phyloP scores from a whole-genome alignment of 345 rosid species.

The Eucalyptus cloeziana region DNA sequence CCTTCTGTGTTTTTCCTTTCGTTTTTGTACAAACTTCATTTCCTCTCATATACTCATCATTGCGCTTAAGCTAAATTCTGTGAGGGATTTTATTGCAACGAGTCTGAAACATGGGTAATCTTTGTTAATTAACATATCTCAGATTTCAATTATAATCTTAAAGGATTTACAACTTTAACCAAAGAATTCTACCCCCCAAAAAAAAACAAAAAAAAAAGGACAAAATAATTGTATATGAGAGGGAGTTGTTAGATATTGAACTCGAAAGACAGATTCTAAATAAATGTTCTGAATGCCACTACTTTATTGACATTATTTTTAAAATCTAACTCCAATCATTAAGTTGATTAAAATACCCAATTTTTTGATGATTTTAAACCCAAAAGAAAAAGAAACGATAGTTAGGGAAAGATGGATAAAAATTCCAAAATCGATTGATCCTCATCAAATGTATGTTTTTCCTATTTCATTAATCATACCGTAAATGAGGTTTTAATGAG shows the following conservation, averaged over 20 bases:
- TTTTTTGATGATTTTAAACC: neutral
- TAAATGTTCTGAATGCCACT: neutral
- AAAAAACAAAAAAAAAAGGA: rapidly evolving
- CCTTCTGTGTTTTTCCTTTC: neutral
- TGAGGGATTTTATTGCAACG: neutral
- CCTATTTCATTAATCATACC: neutral
- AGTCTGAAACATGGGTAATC: neutral
- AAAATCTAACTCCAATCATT: neutral
- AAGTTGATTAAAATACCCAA: neutral
- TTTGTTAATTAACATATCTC: neutral
- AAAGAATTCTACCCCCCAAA: neutral
- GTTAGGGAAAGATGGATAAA: neutral
- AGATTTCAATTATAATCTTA: neutral
- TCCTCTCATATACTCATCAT: neutral
- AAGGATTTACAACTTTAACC: neutral
- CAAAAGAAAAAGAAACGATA: neutral
- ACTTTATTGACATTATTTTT: neutral
- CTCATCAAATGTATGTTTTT: neutral
- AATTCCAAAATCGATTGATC: neutral
- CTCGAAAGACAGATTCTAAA: neutral
- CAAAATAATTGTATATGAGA: neutral
- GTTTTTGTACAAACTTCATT: neutral
- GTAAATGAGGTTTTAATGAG: neutral
- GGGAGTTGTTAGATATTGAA: neutral
- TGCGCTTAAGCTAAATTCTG: neutral